Base-by-base conservation (phyloP, 345 rosid genomes). In the Erodium maritimum region DNA sequence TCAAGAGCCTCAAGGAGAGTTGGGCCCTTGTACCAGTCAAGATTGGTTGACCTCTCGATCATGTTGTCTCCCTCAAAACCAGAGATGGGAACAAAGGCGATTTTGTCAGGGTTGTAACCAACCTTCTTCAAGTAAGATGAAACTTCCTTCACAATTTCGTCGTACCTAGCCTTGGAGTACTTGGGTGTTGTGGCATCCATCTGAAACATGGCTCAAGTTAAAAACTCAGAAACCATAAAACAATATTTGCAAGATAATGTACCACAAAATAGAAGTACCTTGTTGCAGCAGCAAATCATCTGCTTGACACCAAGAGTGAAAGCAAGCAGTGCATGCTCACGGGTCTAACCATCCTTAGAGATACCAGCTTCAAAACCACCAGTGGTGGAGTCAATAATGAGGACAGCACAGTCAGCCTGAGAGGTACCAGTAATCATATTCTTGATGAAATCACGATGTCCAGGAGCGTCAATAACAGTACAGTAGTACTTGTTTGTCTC, bases 331-430 rank as follows among this genome's bases (percentile, higher is more conserved):
- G 83, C 80, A 56, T 81, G 87, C 73, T 83, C 82, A 69, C 86
- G 80, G 20, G 90, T 83, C 81, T 83, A 84, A 16, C 90, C 90
- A 62, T 83, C 90, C 76, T 83, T 83, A 21, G 90, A 83, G 63
- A 83, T 83, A 75, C 90, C 90, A 61, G 86, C 90, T 45, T 83
- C 86, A 42, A 84, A 84, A 73, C 87, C 90, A 77, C 87, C 85
- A 54, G 87, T 84, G 65, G 90, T 81, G 50, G 90, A 84, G 64
- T 84, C 90, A 22, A 84, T 79, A 46, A 81, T 84, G 0, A 84
- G 87, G 52, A 83, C 79, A 58, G 86, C 90, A 64, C 86, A 83
- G 22, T 83, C 86, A 19, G 84, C 89, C 82, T 83, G 86, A 20
- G 89, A 83, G 55, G 86, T 83, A 64, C 86, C 89, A 1, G 79